Evolutionary conservation across 495 filamentous ascomycete genomes (phyloP).

Genomic region (Aspergillus kassunensis): DNA sequence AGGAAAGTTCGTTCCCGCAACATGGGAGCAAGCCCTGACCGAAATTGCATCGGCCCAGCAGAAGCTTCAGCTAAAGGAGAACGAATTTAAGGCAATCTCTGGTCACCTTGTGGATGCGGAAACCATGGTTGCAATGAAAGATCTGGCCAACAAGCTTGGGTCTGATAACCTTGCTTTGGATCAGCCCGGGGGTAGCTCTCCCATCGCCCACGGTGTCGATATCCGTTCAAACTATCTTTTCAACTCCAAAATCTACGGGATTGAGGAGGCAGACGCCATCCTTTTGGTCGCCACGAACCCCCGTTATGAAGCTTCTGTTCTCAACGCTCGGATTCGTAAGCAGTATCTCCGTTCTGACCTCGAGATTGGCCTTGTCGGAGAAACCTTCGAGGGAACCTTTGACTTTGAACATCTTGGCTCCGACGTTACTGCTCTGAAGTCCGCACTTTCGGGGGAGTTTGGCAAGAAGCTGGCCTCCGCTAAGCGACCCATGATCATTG

Average conservation of each 20-base stretch:
- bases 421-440: slow-evolving; percentile 73
- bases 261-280: slow-evolving; percentile 90
- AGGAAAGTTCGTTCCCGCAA: slow-evolving; percentile 80
- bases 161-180: slow-evolving; percentile 95
- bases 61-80: slow-evolving; percentile 69
- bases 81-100: slow-evolving; percentile 94
- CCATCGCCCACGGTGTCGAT: slow-evolving; percentile 88
- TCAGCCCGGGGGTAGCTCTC: slow-evolving; percentile 75
- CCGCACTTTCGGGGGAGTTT: slow-evolving; percentile 77
- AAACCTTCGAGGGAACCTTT: slow-evolving; percentile 87
- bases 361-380: slow-evolving; percentile 86
- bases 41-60: slow-evolving; percentile 76
- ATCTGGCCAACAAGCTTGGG: slow-evolving; percentile 88
- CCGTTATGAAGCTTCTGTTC: slow-evolving; percentile 85
- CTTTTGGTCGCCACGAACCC: slow-evolving; percentile 93
- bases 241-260: slow-evolving; percentile 89
- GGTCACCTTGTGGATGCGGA: slow-evolving; percentile 89
- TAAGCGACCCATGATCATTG: slow-evolving; percentile 90
- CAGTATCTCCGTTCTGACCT: slow-evolving; percentile 96
- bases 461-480: slow-evolving; percentile 88
- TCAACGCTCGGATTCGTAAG: slow-evolving; percentile 95
- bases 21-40: slow-evolving; percentile 89
- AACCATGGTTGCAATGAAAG: slow-evolving; percentile 93
- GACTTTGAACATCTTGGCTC: slow-evolving; percentile 85
- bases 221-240: slow-evolving; percentile 92